Conservation (phyloP, 805 yeast genomes). For the Candida chauliodis region DNA sequence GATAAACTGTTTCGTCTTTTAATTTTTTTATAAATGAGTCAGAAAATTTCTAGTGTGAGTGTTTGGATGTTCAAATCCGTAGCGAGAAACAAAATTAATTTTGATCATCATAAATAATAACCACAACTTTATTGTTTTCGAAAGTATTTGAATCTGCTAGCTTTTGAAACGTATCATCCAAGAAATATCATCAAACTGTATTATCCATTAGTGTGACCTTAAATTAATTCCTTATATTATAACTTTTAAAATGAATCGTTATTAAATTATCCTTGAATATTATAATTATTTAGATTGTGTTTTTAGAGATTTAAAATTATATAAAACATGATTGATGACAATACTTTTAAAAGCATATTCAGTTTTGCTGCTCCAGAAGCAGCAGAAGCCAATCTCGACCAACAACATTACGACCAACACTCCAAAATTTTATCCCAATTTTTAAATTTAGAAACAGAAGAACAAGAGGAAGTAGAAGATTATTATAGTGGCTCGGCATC, state of each 20-base stretch:
- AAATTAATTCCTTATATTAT: neutral
- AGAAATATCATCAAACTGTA: constrained; percentile 1
- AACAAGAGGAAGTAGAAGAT: neutral
- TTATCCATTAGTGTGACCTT: constrained; percentile 1
- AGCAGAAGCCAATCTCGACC: constrained; percentile 4
- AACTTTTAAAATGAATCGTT: constrained; percentile 2
- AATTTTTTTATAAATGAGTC: neutral
- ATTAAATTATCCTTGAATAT: constrained; percentile 4
- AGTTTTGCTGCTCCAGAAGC: constrained; percentile 6
- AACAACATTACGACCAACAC: constrained; percentile 5
- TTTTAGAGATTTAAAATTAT: constrained; percentile 1
- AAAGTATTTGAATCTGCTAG: too few species aligned
- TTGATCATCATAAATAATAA: constrained; percentile 1
- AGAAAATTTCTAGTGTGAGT: neutral
- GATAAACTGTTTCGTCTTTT: too few species aligned
- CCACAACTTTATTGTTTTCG: neutral
- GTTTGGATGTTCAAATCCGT: neutral
- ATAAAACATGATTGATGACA: constrained; percentile 12
- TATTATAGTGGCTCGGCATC: constrained; percentile 1
- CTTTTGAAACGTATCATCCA: too few species aligned
- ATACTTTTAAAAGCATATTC: constrained; percentile 10
- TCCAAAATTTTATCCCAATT: constrained; percentile 5
- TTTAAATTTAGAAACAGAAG: constrained; percentile 7
- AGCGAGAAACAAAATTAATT: neutral
- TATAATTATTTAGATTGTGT: constrained; percentile 11